Evolutionary conservation across 108 stramenopile species (phyloP), one percentile per base, ranked within the genome.

Genomic region (Skeletonema potamos): DNA sequence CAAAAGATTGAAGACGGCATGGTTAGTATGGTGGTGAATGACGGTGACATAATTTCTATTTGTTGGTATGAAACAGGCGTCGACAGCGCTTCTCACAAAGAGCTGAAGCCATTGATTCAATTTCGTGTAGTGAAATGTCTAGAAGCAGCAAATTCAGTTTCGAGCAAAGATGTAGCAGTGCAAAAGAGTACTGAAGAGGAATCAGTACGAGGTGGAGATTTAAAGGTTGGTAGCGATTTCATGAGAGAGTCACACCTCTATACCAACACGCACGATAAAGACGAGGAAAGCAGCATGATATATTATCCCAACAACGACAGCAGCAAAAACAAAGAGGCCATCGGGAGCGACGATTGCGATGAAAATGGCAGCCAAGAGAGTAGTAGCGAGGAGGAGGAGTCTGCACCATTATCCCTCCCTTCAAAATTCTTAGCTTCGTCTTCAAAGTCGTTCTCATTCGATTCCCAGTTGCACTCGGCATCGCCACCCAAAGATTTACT

Each of bases 1-100:
- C 46, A 37, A 12, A 37, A 39, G 4, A 54, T 11, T 34, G 4
- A 66, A 54, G 30, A 54, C 34, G 55, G 34, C 32, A 7, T 54
- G 6, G 30, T 58, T 17, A 13, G 6, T 48, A 17, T 70, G 58
- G 44, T 59, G 28, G 32, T 70, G 18, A 18, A 46, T 22, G 59
- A 70, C 26, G 70, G 70, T 17, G 70, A 70, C 43, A 4, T 70
- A 10, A 1, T 70, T 27, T 70, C 70, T 5, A 57, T 70, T 6
- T 39, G 58, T n/a, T 70, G 70, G 70, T 51, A 58, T 51, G 9
- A 33, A 7, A 51, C 27, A 29, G 44, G 27, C 9, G 43, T 8
- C 3, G 43, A 18, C 13, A 26, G 26, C 30, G 20, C 39, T 48
- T 26, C 70, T 15, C 61, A 28, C 1, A 22, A 27, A 33, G 32